phyloP scores from a whole-genome alignment of 495 filamentous ascomycete species.

The Aspergillus olivimuriae region DNA sequence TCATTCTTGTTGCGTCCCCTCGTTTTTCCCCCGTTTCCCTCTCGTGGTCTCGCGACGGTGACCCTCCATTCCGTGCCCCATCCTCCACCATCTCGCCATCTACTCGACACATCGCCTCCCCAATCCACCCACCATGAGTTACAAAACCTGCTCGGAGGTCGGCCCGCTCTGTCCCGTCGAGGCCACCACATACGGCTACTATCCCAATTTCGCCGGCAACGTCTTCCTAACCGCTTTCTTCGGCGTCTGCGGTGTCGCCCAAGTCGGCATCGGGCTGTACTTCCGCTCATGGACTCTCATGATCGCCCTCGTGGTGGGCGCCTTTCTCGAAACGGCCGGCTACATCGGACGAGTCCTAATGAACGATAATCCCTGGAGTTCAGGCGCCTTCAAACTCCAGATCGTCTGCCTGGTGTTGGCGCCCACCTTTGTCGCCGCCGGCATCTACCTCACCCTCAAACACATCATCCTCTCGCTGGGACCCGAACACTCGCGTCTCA shows the following conservation, averaged over 20 bases:
- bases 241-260: constrained; percentile 39
- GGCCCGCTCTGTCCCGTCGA: constrained; percentile 48
- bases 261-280: constrained; percentile 46
- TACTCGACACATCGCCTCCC: not conserved
- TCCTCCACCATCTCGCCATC: not conserved
- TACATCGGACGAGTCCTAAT: constrained; percentile 58
- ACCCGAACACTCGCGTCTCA: constrained; percentile 46
- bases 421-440: constrained; percentile 59
- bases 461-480: constrained; percentile 53
- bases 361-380: constrained; percentile 54
- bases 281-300: constrained; percentile 59
- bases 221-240: constrained; percentile 54
- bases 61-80: constrained; percentile 3
- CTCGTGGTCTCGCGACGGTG: not conserved
- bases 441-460: constrained; percentile 64
- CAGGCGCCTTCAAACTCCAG: constrained; percentile 55
- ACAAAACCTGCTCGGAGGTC: constrained; percentile 41
- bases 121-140: constrained; percentile 18
- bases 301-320: constrained; percentile 44
- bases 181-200: constrained; percentile 61
- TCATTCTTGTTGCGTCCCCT: constrained; percentile 1
- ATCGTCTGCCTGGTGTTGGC: constrained; percentile 62
- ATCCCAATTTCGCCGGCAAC: constrained; percentile 56
- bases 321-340: constrained; percentile 42
- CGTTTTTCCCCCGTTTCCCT: not conserved